Evolutionary conservation across 2,329 filamentous ascomycete genomes (phyloP).

Genomic region (Botryotinia convoluta): DNA sequence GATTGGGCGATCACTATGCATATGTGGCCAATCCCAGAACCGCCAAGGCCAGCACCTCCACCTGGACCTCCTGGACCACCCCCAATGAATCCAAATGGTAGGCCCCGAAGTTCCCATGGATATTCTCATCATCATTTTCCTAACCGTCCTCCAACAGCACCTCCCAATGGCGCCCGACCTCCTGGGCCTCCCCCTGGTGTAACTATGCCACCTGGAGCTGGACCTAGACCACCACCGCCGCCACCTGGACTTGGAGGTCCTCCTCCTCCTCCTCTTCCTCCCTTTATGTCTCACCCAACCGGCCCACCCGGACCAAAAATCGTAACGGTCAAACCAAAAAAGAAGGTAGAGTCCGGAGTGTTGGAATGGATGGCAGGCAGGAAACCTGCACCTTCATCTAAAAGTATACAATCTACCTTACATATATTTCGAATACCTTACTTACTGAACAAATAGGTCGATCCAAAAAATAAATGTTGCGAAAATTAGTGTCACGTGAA

Average conservation of each 20-base stretch:
- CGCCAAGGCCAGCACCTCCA: slow-evolving; percentile 27
- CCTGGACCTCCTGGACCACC: slow-evolving; percentile 18
- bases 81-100: slow-evolving; percentile 16
- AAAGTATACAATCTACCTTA: slow-evolving; percentile 26
- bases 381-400: slow-evolving; percentile 32
- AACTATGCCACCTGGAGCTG: slow-evolving; percentile 4
- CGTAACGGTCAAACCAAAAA: slow-evolving; percentile 18
- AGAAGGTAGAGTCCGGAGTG: slow-evolving; percentile 28
- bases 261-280: slow-evolving; percentile 15
- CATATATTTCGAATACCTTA: not conserved
- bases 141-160: slow-evolving; percentile 19
- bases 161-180: slow-evolving; percentile 23
- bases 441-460: slow-evolving; percentile 29
- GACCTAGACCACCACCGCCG: slow-evolving; percentile 21
- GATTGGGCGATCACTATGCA: slow-evolving; percentile 71
- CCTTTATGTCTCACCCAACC: slow-evolving; percentile 13
- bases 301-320: slow-evolving; percentile 3
- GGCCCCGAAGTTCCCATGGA: slow-evolving; percentile 23
- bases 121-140: slow-evolving; percentile 22
- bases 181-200: slow-evolving; percentile 24
- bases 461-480: slow-evolving; percentile 32
- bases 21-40: slow-evolving; percentile 60
- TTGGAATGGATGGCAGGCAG: slow-evolving; percentile 35
- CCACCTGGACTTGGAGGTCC: slow-evolving; percentile 17
- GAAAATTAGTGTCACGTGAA: slow-evolving; percentile 32